Evolutionary conservation across 225 moss, liverwort and hornwort genomes (phyloP), one percentile per base, ranked within the genome.

Genomic region (Physcomitrium patens): DNA sequence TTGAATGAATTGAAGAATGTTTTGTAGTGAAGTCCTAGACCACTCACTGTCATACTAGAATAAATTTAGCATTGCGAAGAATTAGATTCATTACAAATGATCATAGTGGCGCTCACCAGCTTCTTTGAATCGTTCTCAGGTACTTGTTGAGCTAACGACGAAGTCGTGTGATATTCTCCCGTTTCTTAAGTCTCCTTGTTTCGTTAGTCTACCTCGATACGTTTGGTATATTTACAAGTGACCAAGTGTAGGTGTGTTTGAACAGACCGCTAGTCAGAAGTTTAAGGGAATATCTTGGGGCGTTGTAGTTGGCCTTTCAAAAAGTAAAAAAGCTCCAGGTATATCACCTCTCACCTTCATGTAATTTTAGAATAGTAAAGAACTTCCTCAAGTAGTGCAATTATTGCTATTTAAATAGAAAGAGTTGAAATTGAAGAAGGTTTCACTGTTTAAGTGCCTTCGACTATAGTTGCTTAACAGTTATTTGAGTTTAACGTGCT

Each of bases 221-320:
- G 61, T 44, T 60, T 23, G 19, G 22, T 55, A 58, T 57, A 28
- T 59, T 68, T 64, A 28, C 58, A 49, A 63, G 24, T 46, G 47
- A 15, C 53, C 70, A 53, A 80, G 43, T 57, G 43, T 50, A 47
- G 62, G 53, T 20, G 42, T 77, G 60, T 60, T n/a, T 78, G 62
- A 58, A 65, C 87, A 90, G 87, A 82, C 80, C 26, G 57, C 83
- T 11, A 77, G 82, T 60, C 89, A 85, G 77, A 91, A 83, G 70
- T 87, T 93, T 50, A 87, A 78, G 72, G 83, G 85, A 70, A 72
- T 82, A 60, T 80, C 91, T 10, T 86, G 87, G 83, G 85, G 89
- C 80, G 70, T 93, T 24, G 84, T 93, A 80, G 52, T 91, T 74
- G 75, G 91, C 47, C 51, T 93, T 48, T 74, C 86, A 12, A 77